These are phyloP conservation scores for Saitozyma sp. DNA, from an alignment of 768 basidiomycete species.

Conservation along the genomic window DNA sequence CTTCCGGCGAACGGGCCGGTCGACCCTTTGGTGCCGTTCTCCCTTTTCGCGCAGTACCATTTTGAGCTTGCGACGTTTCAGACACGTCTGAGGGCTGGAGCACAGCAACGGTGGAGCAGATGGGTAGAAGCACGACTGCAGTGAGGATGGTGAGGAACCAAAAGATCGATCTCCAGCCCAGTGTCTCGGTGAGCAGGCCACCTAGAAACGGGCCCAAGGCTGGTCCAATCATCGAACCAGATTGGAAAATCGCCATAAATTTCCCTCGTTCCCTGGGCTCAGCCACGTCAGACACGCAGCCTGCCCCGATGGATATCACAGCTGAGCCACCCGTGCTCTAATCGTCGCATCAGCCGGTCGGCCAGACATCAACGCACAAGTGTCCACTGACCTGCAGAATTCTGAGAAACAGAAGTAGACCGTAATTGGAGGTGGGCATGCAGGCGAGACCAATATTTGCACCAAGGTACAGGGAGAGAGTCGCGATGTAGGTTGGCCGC, in stretches of 20 bases:
- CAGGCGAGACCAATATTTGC: conserved; percentile 67
- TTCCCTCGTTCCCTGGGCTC: conserved; percentile 70
- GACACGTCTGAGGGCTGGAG: too few species aligned
- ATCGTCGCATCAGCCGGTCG: conserved; percentile 5
- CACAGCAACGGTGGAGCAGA: too few species aligned
- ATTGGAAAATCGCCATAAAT: conserved; percentile 66
- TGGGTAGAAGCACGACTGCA: conserved; percentile 32
- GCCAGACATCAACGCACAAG: conserved; percentile 2
- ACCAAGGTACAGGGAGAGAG: conserved; percentile 63
- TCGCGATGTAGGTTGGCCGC: conserved; percentile 56
- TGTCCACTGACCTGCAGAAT: conserved; percentile 60
- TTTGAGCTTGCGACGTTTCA: too few species aligned
- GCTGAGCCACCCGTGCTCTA: conserved; percentile 72
- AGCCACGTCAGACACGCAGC: conserved; percentile 76
- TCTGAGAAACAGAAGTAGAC: conserved; percentile 74
- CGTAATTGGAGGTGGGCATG: conserved; percentile 65
- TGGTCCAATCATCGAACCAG: conserved; percentile 31
- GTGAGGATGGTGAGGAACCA: conserved; percentile 45
- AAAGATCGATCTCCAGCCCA: conserved; percentile 63
- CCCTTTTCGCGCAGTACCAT: too few species aligned
- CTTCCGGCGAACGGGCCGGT: too few species aligned
- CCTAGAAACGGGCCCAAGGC: conserved; percentile 61
- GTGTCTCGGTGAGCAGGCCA: conserved; percentile 59
- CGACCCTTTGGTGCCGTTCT: too few species aligned
- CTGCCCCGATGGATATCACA: conserved; percentile 75